phyloP scores from a whole-genome alignment of 768 basidiomycete species.

The Mycena sanguinolenta region DNA sequence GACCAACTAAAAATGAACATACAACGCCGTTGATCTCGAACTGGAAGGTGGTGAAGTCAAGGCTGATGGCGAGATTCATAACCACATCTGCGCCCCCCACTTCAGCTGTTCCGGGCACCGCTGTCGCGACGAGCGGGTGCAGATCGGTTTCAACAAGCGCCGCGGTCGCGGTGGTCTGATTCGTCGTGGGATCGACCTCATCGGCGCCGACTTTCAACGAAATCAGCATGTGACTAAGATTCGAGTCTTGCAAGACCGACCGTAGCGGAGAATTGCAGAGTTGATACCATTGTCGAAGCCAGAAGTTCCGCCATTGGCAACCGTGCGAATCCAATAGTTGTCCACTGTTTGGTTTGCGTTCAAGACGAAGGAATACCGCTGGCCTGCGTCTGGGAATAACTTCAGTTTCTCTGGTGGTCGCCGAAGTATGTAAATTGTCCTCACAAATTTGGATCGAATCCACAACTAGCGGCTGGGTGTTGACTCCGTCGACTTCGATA shows the following conservation, averaged over 20 bases:
- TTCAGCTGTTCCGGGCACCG: conserved; percentile 48
- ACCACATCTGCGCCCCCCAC: conserved; percentile 26
- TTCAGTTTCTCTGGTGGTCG: not conserved
- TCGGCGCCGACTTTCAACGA: conserved; percentile 57
- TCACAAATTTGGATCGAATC: conserved; percentile 59
- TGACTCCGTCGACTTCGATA: conserved; percentile 53
- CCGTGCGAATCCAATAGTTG: conserved; percentile 67
- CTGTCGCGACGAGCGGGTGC: conserved; percentile 44
- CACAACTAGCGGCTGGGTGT: conserved; percentile 54
- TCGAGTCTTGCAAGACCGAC: too few relatives aligned
- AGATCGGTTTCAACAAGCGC: conserved; percentile 56
- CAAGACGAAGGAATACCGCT: conserved; percentile 60
- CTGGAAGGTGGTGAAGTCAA: conserved; percentile 19
- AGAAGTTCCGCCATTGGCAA: conserved; percentile 41
- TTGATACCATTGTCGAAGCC: conserved; percentile 58
- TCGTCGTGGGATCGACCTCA: conserved; percentile 40
- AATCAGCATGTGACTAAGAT: too few relatives aligned
- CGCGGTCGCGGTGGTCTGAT: conserved; percentile 36
- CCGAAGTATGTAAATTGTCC: not conserved
- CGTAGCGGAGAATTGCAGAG: conserved; percentile 68
- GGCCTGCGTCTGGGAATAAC: conserved; percentile 39
- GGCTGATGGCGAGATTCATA: conserved; percentile 24
- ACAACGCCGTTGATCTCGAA: conserved; percentile 28
- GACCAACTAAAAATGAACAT: not conserved
- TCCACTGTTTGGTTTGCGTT: conserved; percentile 59